Conservation (phyloP, 768 basidiomycete genomes). For the Trametes punicea region DNA sequence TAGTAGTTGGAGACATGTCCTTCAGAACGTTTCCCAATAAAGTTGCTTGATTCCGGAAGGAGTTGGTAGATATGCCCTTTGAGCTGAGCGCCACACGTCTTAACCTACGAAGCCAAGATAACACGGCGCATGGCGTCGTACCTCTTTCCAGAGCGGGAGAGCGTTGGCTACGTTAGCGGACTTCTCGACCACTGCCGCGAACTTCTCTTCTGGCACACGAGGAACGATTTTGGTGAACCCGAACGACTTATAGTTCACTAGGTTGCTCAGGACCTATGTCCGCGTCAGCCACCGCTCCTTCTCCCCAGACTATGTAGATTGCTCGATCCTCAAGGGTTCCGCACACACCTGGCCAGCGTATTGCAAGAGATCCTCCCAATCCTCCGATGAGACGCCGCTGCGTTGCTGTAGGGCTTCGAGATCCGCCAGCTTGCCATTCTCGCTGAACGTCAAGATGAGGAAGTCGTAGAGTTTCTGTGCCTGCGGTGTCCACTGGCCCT, state of each 20-base stretch:
- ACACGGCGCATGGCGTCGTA: conserved; percentile 28
- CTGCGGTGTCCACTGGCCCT: conserved; percentile 79
- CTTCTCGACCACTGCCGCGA: conserved; percentile 56
- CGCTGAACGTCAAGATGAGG: conserved; percentile 64
- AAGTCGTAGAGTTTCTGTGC: conserved; percentile 68
- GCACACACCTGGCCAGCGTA: conserved; percentile 64
- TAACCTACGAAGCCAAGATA: neutral
- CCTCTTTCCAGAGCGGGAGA: conserved; percentile 59
- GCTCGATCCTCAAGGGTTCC: neutral
- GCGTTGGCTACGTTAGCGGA: conserved; percentile 60
- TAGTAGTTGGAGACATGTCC: conserved; percentile 89
- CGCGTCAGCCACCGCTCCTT: neutral
- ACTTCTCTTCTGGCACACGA: conserved; percentile 57
- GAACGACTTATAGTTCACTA: conserved; percentile 76
- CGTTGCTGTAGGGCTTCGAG: conserved; percentile 48
- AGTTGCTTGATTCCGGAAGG: conserved; percentile 61
- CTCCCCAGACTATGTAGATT: neutral
- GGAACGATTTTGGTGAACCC: conserved; percentile 87
- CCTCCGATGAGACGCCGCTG: conserved; percentile 51
- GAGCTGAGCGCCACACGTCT: conserved; percentile 40
- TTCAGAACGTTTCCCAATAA: conserved; percentile 73
- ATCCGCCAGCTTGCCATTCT: conserved; percentile 55
- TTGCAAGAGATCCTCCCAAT: conserved; percentile 70
- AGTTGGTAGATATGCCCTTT: conserved; percentile 71
- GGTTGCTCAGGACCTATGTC: conserved; percentile 49